phyloP scores from a whole-genome alignment of 345 rosid genomes.

The Ceriops zippeliana region DNA sequence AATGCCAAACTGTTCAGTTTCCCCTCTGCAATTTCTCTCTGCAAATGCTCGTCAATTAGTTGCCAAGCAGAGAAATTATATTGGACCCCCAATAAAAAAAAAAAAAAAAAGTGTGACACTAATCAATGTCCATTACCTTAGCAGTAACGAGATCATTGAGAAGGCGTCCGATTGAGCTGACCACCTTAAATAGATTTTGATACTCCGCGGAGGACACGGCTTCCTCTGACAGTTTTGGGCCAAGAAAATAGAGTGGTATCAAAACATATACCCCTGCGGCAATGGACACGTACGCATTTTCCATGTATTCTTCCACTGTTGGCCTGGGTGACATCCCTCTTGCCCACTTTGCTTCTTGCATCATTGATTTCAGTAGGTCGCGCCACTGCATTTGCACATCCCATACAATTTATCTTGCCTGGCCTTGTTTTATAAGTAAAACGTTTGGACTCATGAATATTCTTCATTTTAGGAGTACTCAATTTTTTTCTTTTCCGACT shows the following conservation, averaged over 20 bases:
- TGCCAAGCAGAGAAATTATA: no score
- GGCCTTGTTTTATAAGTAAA: no score
- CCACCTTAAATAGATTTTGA: constrained; percentile 9
- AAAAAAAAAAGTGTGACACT: neutral
- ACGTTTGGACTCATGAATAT: no score
- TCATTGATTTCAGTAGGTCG: constrained; percentile 10
- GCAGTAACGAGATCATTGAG: constrained; percentile 14
- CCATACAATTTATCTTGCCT: no score
- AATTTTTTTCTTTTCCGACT: no score
- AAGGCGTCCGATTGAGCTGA: constrained; percentile 17
- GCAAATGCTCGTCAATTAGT: no score
- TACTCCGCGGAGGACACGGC: constrained; percentile 5
- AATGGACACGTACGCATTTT: constrained; percentile 11
- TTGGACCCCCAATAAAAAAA: no score
- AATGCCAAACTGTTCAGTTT: constrained; percentile 12
- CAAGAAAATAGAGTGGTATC: constrained; percentile 11
- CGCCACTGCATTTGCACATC: constrained; percentile 12
- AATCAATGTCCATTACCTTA: neutral
- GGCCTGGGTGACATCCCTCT: constrained; percentile 2
- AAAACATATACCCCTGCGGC: constrained; percentile 13
- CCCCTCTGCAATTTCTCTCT: constrained; percentile 11
- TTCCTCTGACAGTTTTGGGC: constrained; percentile 12
- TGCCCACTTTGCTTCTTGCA: constrained; percentile 14
- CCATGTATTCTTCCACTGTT: constrained; percentile 13
- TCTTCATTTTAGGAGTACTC: no score